These are phyloP conservation scores for Arthrinium puccinioides DNA, from an alignment of 2,329 filamentous ascomycete species.

Conservation along the genomic window DNA sequence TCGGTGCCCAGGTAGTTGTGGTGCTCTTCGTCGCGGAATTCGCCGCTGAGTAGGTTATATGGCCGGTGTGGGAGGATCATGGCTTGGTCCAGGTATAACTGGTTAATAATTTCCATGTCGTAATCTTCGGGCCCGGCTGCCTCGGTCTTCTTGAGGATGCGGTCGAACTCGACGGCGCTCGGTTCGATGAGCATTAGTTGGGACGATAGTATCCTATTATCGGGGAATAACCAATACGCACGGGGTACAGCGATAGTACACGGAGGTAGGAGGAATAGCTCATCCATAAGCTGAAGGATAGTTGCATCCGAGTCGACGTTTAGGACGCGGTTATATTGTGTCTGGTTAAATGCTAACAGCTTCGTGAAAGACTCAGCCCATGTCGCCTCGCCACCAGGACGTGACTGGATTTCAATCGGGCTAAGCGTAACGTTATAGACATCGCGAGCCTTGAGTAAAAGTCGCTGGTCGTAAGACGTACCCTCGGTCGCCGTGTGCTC, in stretches of 20 bases:
- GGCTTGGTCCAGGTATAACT: conserved; percentile 49
- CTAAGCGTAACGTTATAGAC: conserved; percentile 35
- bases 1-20: conserved; percentile 30
- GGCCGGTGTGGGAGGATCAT: conserved; percentile 57
- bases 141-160: conserved; percentile 26
- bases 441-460: conserved; percentile 35
- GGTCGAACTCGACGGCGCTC: conserved; percentile 38
- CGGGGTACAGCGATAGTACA: conserved; percentile 59
- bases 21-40: conserved; percentile 53
- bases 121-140: conserved; percentile 31
- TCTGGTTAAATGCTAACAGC: conserved; percentile 61
- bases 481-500: conserved; percentile 17
- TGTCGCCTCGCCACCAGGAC: conserved; percentile 33
- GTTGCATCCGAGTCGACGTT: conserved; percentile 57
- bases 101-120: conserved; percentile 64
- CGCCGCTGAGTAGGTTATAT: conserved; percentile 54
- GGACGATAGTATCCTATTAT: conserved; percentile 47
- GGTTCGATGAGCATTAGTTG: conserved; percentile 58
- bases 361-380: conserved; percentile 63
- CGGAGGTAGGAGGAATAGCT: conserved; percentile 60
- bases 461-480: conserved; percentile 18
- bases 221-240: conserved; percentile 61
- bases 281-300: conserved; percentile 58
- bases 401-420: conserved; percentile 32
- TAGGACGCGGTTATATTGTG: conserved; percentile 44